Evolutionary conservation across 495 filamentous ascomycete species (phyloP), one percentile per base, ranked within the genome.

Genomic region (Penicillium waksmanii): DNA sequence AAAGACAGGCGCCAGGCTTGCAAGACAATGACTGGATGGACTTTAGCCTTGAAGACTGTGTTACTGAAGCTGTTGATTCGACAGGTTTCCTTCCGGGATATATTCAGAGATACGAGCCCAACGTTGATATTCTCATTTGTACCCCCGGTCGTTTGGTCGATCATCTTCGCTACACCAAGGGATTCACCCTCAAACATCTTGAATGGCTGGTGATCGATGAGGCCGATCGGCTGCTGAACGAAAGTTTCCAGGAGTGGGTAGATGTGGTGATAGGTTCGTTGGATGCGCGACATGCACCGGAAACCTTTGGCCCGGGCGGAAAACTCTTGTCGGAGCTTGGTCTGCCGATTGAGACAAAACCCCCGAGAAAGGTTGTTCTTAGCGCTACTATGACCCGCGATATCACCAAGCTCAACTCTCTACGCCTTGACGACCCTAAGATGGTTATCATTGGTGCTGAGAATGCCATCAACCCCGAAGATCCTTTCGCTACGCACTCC

Each of bases 341-440:
- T 12, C 69, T 76, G 40, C 73, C 78, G 0, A 63, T 76, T 3
- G 63, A 74, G 38, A 68, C 64, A 56, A 71, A 68, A 53, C 73
- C 84, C 11, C 77, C 84, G 44, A 75, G 84, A 44, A 96, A 96
- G 70, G 79, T 97, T 21, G 77, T 96, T 36, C 79, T 97, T 11
- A 96, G 91, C 68, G 95, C 95, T 8, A 97, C 96, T 0, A 96
- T 98, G 90, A 96, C 92, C 2, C 81, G 84, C 33, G 94, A 98
- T 69, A 78, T 96, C 36, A 88, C 89, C 17, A 90, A 92, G 58
- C 70, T 98, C 47, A 88, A 86, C 43, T 84, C 80, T 0, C 70
- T 98, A 48, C 89, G 84, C 55, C 81, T 98, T 19, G 77, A 79
- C 2, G 82, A 87, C 58, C 95, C 95, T 12, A 87, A 82, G 51